A percentile compares a stretch with the other conserved stretches of the same genome.
These are phyloP conservation scores for Dictyophora rubrovolvata DNA, from an alignment of 768 basidiomycete species.

Conservation along the genomic window DNA sequence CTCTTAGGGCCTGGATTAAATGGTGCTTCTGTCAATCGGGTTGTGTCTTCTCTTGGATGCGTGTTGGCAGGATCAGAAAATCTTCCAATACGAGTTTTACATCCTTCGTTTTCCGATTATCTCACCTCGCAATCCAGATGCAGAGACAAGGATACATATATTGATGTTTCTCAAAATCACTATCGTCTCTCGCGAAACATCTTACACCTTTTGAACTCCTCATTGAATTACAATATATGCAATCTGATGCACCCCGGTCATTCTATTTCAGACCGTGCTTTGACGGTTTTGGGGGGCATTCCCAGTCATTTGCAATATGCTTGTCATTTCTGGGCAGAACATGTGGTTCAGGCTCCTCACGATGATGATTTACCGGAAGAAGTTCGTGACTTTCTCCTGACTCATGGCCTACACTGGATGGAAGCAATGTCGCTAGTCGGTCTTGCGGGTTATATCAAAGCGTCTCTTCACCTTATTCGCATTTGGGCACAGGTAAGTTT, in stretches of 20 bases:
- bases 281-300: neutral
- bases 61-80: neutral
- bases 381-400: neutral
- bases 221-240: neutral
- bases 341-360: neutral
- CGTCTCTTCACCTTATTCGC: neutral
- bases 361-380: neutral
- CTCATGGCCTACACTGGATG: neutral
- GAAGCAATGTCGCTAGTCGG: neutral
- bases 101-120: neutral
- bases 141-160: neutral
- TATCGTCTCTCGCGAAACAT: neutral
- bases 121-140: neutral
- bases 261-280: neutral
- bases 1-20: neutral
- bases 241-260: neutral
- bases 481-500: neutral
- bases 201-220: neutral
- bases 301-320: neutral
- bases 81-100: neutral
- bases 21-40: neutral
- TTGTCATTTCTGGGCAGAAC: neutral
- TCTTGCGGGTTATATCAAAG: neutral
- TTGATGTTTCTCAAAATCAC: neutral
- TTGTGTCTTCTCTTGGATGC: neutral